Conservation (phyloP, 139 green algal genomes). For the Yamagishiella unicocca region DNA sequence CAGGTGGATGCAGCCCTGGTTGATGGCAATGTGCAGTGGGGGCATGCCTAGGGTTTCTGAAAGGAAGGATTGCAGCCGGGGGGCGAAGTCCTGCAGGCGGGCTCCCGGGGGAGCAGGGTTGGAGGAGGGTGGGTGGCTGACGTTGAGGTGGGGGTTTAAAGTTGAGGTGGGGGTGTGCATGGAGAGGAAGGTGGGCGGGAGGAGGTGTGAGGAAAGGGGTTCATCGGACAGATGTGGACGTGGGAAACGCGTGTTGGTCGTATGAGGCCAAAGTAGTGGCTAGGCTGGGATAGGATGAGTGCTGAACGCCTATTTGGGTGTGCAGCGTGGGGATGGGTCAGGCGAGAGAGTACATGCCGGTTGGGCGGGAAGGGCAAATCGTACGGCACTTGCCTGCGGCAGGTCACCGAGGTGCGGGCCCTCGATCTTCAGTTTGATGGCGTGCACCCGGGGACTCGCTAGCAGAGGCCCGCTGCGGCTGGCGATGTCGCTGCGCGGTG, state of each 20-base stretch:
- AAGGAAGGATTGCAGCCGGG: constrained; percentile 3
- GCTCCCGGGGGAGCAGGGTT: background rate
- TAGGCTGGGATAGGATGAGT: too few species aligned
- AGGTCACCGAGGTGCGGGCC: constrained; percentile 27
- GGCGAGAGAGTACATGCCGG: too few species aligned
- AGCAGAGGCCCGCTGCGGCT: background rate
- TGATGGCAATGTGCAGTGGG: background rate
- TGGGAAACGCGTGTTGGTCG: too few species aligned
- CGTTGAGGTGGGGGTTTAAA: background rate
- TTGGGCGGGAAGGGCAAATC: too few species aligned
- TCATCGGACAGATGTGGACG: too few species aligned
- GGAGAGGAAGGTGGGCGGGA: too few species aligned
- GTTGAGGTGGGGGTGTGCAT: too few species aligned
- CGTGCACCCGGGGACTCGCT: background rate
- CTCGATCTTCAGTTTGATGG: constrained; percentile 8
- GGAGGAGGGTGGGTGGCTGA: background rate
- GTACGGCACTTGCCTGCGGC: background rate
- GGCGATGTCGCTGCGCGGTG: background rate
- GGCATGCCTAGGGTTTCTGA: background rate
- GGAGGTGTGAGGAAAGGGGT: too few species aligned
- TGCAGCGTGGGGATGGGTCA: too few species aligned
- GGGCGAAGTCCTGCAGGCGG: constrained; percentile 2
- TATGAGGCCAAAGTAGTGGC: too few species aligned
- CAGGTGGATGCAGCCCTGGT: constrained; percentile 11
- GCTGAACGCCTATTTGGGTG: too few species aligned